These are phyloP conservation scores for Luvunga scandens DNA, from an alignment of 345 rosid genomes.

Conservation along the genomic window DNA sequence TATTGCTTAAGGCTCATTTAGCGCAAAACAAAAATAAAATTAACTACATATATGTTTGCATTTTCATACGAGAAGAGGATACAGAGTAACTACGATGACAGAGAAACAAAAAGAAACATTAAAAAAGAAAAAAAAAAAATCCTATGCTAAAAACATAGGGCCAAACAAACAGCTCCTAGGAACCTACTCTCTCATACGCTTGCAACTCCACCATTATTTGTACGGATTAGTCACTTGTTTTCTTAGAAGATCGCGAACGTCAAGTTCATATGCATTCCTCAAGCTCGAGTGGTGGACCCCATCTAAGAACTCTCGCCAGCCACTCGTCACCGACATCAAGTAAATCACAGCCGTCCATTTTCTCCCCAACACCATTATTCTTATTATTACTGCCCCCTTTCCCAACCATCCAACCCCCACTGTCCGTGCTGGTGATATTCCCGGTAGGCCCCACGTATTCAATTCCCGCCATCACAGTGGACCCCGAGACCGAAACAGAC, in stretches of 20 bases:
- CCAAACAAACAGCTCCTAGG: background rate
- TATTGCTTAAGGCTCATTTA: background rate
- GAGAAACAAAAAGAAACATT: background rate
- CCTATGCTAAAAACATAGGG: background rate
- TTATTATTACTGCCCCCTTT: background rate
- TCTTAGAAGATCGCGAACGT: background rate
- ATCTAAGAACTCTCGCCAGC: conserved; percentile 33
- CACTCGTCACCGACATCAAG: conserved; percentile 33
- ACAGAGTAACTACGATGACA: background rate
- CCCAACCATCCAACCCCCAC: background rate
- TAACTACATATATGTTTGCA: too few species aligned
- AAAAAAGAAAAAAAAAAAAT: background rate
- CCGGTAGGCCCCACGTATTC: conserved; percentile 18
- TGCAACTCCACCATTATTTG: background rate
- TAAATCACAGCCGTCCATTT: conserved; percentile 24
- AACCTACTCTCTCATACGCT: background rate
- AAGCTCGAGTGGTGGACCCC: conserved; percentile 28
- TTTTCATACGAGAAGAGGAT: background rate
- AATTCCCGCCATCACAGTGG: conserved; percentile 39
- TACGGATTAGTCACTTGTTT: background rate
- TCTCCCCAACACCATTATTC: background rate
- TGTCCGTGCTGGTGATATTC: background rate
- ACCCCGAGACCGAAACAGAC: conserved; percentile 28
- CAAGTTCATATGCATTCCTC: conserved; percentile 23
- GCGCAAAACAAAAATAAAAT: too few species aligned